Base-by-base conservation (phyloP, 1,284 basidiomycete genomes). In the Sphagnurus paluster region DNA sequence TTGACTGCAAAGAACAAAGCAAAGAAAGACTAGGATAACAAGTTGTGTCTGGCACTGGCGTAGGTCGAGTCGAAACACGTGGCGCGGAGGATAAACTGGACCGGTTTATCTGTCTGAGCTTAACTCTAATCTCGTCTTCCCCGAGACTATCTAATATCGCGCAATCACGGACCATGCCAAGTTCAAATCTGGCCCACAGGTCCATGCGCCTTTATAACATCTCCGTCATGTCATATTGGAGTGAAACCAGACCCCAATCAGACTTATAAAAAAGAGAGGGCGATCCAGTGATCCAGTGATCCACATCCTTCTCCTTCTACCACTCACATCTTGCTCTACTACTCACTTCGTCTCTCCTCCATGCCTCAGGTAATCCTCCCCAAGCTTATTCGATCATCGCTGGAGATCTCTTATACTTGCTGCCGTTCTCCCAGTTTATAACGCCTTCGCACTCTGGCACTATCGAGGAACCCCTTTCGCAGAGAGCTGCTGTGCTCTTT, bases 191-290 rank as follows among this genome's bases (percentile, higher is more conserved):
- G n/a, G n/a, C n/a, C n/a, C n/a, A n/a, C 10, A 25, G 35, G 35
- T 23, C 38, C 23, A 16, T 39, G 39, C 33, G 20, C 16, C 42
- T 24, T 24, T 14, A 32, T 33, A 14, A 16, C 49, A 30, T 43
- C 28, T 4, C 20, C 24, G 17, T 42, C 28, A 39, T 46, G 32
- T 38, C 33, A 30, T n/a, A n/a, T 29, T 53, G 38, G 38, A 48
- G 30, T 53, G 52, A 52, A 52, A 52, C 50, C 50, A 42, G 46
- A 41, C 36, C 23, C 29, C 8, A 37, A 47, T 36, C 42, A 32
- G 26, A 30, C 28, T 30, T 30, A 13, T 30, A 30, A 13, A 50
- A 45, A 50, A 38, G 39, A 39, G 24, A 5, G 36, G 29, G 39
- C 29, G 5, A 39, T n/a, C 16, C 8, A 10, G 24, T 24, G 11